These are phyloP conservation scores for Hypocreales sp. DNA, from an alignment of 2,329 filamentous ascomycete genomes.

Conservation along the genomic window DNA sequence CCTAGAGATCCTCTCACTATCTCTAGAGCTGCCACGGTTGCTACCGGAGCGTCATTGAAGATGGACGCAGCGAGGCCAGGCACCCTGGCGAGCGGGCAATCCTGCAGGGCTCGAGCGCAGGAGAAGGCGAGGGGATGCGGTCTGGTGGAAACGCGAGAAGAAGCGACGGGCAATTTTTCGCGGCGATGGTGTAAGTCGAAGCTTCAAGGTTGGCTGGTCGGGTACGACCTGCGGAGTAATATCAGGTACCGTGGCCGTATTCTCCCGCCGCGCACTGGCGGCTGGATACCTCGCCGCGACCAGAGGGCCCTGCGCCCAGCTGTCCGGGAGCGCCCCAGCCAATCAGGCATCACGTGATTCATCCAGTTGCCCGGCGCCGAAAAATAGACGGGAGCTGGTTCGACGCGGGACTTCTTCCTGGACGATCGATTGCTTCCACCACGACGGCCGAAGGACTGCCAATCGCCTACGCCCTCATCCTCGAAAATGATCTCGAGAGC, in stretches of 20 bases:
- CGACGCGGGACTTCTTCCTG: constrained; percentile 26
- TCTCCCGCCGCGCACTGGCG: too few species aligned
- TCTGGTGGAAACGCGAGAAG: constrained; percentile 1
- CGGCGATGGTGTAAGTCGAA: constrained; percentile 4
- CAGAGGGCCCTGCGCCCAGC: too few species aligned
- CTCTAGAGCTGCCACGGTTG: constrained; percentile 57
- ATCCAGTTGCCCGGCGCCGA: constrained; percentile 16
- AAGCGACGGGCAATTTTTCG: constrained; percentile 4
- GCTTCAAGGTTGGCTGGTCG: constrained; percentile 6
- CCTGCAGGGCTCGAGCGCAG: too few species aligned
- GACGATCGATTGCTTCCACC: constrained; percentile 19
- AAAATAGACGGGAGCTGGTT: constrained; percentile 28
- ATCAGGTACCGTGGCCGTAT: too few species aligned
- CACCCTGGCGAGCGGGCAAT: too few species aligned
- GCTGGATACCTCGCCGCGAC: too few species aligned
- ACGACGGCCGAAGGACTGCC: constrained; percentile 28
- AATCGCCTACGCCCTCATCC: constrained; percentile 40
- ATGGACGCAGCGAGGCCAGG: background rate
- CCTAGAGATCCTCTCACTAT: constrained; percentile 65
- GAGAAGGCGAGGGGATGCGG: too few species aligned
- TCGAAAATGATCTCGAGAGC: constrained; percentile 48
- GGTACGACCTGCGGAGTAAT: too few species aligned
- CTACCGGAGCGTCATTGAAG: constrained; percentile 53
- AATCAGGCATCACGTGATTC: constrained; percentile 19
- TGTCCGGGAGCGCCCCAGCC: background rate